These are phyloP conservation scores for Ceratocystis colombiana DNA, from an alignment of 2,329 filamentous ascomycete genomes.

Conservation along the genomic window DNA sequence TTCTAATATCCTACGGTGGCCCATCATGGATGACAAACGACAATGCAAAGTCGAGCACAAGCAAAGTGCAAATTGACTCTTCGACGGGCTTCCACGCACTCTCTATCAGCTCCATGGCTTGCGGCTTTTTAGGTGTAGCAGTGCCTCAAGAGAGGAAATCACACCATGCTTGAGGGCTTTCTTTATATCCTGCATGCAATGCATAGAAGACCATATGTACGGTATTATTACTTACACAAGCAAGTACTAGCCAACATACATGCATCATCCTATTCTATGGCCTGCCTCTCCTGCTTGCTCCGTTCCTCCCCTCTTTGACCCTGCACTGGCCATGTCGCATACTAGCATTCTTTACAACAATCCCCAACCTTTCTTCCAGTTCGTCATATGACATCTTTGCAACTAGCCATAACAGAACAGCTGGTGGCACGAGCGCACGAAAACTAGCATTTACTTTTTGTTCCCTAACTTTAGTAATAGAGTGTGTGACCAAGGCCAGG, in stretches of 20 bases:
- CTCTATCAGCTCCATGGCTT: background rate
- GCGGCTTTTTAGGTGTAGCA: background rate
- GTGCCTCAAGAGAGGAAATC: background rate
- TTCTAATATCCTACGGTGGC: background rate
- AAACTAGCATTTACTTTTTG: too few relatives aligned
- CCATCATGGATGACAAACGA: background rate
- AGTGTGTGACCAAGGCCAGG: too few relatives aligned
- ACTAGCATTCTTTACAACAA: too few relatives aligned
- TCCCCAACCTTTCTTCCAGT: too few relatives aligned
- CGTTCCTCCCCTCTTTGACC: too few relatives aligned
- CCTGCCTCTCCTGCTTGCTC: background rate
- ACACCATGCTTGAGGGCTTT: background rate
- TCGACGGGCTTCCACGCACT: background rate
- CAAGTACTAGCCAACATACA: background rate
- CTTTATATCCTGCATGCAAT: background rate
- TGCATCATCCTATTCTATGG: slow-evolving; percentile 4
- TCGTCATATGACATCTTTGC: too few relatives aligned
- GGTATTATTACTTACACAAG: background rate
- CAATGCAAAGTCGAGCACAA: too few relatives aligned
- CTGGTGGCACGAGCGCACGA: too few relatives aligned
- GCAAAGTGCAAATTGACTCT: background rate
- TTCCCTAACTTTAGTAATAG: too few relatives aligned
- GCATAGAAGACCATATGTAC: background rate
- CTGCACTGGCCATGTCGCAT: too few relatives aligned
- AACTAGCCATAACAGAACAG: too few relatives aligned